Conservation (phyloP, 768 basidiomycete genomes). For the Podaxis mareebaensis region DNA sequence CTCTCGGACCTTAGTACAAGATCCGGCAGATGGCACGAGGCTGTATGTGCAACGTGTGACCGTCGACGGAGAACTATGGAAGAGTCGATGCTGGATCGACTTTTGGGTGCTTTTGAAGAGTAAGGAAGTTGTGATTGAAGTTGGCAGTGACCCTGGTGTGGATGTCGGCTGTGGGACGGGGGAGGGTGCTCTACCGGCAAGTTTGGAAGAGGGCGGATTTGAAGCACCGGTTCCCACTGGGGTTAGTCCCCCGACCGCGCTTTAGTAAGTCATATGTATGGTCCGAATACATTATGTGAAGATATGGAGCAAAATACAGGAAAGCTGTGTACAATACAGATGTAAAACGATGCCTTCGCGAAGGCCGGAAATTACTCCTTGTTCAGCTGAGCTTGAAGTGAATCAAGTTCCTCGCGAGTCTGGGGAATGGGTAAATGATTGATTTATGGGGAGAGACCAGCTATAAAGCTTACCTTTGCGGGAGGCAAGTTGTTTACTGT, state of each 20-base stretch:
- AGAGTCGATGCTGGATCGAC: slow-evolving; percentile 44
- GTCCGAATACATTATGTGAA: neutral
- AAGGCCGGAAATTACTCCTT: neutral
- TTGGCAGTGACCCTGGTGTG: slow-evolving; percentile 36
- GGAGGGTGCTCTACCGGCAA: slow-evolving; percentile 36
- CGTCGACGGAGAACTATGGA: slow-evolving; percentile 38
- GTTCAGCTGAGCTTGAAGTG: slow-evolving; percentile 8
- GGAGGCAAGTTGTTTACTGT: slow-evolving; percentile 44
- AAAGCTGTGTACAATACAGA: neutral
- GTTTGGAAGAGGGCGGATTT: slow-evolving; percentile 42
- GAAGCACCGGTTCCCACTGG: slow-evolving; percentile 22
- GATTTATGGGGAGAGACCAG: neutral
- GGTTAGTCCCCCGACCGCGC: neutral
- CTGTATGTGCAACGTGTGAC: slow-evolving; percentile 45
- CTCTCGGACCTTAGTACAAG: slow-evolving; percentile 29
- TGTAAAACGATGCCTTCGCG: neutral
- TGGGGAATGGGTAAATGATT: slow-evolving; percentile 22
- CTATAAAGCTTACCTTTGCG: slow-evolving; percentile 41
- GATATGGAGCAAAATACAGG: neutral
- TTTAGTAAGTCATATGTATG: neutral
- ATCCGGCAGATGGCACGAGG: slow-evolving; percentile 39
- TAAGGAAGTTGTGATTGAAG: slow-evolving; percentile 43
- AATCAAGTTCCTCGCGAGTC: slow-evolving; percentile 51
- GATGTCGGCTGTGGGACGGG: slow-evolving; percentile 42
- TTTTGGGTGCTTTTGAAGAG: slow-evolving; percentile 47